phyloP scores from a whole-genome alignment of 208 protist species.

The Crithidia bombi region DNA sequence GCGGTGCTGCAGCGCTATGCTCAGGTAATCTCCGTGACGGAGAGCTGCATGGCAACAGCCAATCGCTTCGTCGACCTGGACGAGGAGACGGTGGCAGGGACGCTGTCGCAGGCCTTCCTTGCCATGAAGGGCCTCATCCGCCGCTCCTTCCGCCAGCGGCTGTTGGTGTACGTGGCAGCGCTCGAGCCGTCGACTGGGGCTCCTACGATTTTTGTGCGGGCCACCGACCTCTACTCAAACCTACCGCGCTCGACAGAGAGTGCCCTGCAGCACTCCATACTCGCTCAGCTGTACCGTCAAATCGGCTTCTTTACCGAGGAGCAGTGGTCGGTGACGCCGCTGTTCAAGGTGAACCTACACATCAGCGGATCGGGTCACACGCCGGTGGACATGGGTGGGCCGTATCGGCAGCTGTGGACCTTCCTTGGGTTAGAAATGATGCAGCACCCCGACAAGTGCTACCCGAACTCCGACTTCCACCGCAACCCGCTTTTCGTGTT shows the following conservation, averaged over 20 bases:
- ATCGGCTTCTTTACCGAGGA: conserved; percentile 74
- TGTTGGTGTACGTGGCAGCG: conserved; percentile 76
- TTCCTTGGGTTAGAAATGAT: conserved; percentile 89
- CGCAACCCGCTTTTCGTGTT: conserved; percentile 88
- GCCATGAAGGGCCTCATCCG: conserved; percentile 85
- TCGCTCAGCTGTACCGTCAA: conserved; percentile 89
- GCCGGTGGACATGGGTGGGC: conserved; percentile 88
- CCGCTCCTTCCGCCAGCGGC: conserved; percentile 69
- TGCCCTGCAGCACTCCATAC: conserved; percentile 77
- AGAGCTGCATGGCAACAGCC: conserved; percentile 90
- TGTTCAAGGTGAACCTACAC: conserved; percentile 89
- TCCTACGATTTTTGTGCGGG: conserved; percentile 67
- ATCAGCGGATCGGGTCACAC: conserved; percentile 76
- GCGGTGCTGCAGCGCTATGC: conserved; percentile 46
- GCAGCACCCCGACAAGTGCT: conserved; percentile 85
- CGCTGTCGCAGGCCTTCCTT: conserved; percentile 77
- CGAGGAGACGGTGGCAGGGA: conserved; percentile 63
- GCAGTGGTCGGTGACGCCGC: conserved; percentile 65
- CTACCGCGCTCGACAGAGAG: conserved; percentile 77
- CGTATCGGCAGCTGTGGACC: conserved; percentile 91
- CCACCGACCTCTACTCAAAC: conserved; percentile 77
- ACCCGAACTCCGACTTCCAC: conserved; percentile 84
- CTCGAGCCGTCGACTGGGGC: conserved; percentile 51
- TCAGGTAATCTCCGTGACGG: conserved; percentile 79
- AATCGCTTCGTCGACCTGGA: conserved; percentile 88